Evolutionary conservation across 257 asterid genomes (phyloP), one percentile per base, ranked within the genome.

Genomic region (Lantana camara): DNA sequence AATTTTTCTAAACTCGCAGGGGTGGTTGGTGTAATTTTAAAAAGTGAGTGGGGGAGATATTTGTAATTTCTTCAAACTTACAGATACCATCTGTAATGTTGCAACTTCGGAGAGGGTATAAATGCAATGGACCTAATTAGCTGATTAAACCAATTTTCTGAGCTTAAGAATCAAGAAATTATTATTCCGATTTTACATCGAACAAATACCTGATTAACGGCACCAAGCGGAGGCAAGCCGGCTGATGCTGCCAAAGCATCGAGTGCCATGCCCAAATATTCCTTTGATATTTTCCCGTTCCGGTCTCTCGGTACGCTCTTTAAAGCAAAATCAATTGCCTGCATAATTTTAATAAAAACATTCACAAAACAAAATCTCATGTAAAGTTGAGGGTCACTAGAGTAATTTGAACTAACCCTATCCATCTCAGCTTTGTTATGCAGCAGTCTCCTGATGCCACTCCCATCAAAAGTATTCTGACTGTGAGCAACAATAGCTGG

Each of bases 401-500:
- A 22, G 55, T 35, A 47, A 35, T 3, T 35, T 38, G 10, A 9
- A 40, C 74, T 41, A 47, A 85, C 93, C 94, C 81, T 88, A 55
- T 83, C 91, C 63, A 83, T 54, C 80, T 85, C 96, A 48, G 79
- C 81, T 64, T 83, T 85, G 81, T 83, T 81, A 59, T 85, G 72
- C 40, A 88, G 53, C 27, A 85, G 67, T 60, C 84, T 80, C 77
- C 59, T 77, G 22, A 85, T 81, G 6, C 80, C 88, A 61, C 78
- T 83, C 49, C 96, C 96, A 63, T 88, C 94, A 56, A 83, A 88
- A 4, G 82, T 74, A 59, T 81, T 83, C 77, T 88, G 89, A 11
- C 79, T 79, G 21, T 85, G 96, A 58, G 96, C 96, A 68, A 88
- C 94, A 57, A 88, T 88, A 19, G 72, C 85, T 2, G 94, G 96